A percentile compares a stretch with the other conserved stretches of the same genome.
These are phyloP conservation scores for Suhomyces wounanorum DNA, from an alignment of 1,139 yeast species.

Conservation along the genomic window DNA sequence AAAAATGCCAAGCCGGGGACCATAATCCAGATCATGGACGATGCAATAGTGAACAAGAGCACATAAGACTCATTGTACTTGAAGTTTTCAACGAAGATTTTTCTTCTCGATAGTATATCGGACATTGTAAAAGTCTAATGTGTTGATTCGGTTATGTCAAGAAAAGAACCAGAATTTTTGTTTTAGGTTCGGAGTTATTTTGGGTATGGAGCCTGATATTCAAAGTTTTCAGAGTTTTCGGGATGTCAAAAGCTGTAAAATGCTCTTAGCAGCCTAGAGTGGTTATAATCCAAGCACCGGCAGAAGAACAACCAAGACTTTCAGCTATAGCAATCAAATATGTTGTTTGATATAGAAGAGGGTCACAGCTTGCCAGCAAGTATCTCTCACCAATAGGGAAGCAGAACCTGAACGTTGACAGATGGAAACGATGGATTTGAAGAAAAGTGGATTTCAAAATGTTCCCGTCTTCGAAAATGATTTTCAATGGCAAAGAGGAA, in stretches of 20 bases:
- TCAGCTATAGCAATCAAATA: no score
- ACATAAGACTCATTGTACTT: slow-evolving; percentile 47
- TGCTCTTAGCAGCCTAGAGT: no score
- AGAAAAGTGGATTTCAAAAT: not conserved
- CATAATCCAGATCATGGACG: slow-evolving; percentile 87
- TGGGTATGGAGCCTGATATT: no score
- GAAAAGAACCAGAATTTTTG: not conserved
- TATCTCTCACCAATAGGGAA: not conserved
- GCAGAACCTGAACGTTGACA: not conserved
- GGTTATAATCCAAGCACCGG: no score
- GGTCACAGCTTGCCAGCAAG: not conserved
- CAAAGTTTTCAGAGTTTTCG: no score
- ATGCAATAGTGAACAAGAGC: slow-evolving; percentile 51
- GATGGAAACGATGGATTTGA: not conserved
- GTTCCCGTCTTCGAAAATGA: not conserved
- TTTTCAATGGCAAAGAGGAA: not conserved
- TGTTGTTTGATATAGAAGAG: no score
- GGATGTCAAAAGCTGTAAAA: no score
- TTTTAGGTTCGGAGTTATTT: no score
- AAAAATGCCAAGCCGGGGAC: slow-evolving; percentile 92
- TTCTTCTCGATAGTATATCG: slow-evolving; percentile 24
- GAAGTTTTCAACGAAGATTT: slow-evolving; percentile 40
- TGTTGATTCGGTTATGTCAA: not conserved
- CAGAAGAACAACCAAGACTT: no score
- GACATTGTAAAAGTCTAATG: slow-evolving; percentile 1